Evolutionary conservation across 345 rosid genomes (phyloP).

Genomic region (Populus euphratica): DNA sequence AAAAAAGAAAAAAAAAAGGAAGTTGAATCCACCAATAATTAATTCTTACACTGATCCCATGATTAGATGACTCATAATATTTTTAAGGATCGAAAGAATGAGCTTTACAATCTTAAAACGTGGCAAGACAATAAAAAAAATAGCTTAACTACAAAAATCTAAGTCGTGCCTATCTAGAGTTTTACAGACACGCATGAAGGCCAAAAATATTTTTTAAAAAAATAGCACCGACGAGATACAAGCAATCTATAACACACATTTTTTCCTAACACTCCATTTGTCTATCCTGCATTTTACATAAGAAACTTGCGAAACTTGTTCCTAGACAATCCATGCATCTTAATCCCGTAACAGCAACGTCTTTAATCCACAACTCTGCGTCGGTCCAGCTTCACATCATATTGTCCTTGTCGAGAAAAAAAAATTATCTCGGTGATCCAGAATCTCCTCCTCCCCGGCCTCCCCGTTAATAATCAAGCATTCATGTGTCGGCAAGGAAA

Average conservation of each 20-base stretch:
- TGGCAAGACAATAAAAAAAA: too few species aligned
- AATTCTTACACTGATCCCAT: background rate
- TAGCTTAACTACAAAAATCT: too few species aligned
- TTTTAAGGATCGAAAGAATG: too few species aligned
- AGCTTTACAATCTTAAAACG: too few species aligned
- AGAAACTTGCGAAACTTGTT: background rate
- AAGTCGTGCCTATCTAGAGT: too few species aligned
- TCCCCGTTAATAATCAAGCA: background rate
- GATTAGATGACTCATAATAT: too few species aligned
- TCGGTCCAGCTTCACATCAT: background rate
- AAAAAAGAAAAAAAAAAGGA: too few species aligned
- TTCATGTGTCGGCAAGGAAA: slow-evolving; percentile 29
- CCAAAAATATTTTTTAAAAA: too few species aligned
- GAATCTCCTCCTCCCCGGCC: background rate
- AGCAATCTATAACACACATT: too few species aligned
- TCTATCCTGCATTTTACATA: background rate
- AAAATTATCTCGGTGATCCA: background rate
- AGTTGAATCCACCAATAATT: background rate
- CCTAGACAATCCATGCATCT: background rate
- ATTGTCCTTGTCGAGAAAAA: background rate
- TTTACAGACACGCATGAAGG: too few species aligned
- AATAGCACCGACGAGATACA: background rate
- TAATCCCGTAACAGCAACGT: background rate
- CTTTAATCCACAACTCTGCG: background rate
- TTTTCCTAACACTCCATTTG: background rate